Base-by-base conservation (phyloP, 2,329 filamentous ascomycete genomes). In the Rosellinia necatrix region DNA sequence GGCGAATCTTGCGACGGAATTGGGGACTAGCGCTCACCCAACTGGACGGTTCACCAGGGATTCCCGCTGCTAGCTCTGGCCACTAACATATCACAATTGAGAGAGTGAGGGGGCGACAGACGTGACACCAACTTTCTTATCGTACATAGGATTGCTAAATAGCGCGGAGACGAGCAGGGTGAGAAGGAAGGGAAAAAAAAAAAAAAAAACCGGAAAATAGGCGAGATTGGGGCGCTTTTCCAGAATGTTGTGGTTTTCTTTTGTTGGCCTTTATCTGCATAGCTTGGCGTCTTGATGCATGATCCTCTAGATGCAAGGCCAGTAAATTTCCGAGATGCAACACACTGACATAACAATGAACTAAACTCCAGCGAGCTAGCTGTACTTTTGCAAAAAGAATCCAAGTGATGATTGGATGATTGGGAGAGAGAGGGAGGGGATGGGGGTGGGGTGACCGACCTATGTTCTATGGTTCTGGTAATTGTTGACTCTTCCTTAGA, bases 281-380 rank as follows among this genome's bases (percentile, higher is more conserved):
- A 70, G 62, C n/a, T n/a, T n/a, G n/a, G 63, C 68, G 66, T 66
- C 61, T 63, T 61, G 59, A 61, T 60, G 65, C 57, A 54, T 43
- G 41, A 56, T 51, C 54, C 48, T 58, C 29, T 12, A 49, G 24
- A 12, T 30, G 40, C 53, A 21, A 56, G 41, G 43, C 40, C 48
- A 37, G 42, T 30, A 38, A 51, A 43, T 46, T 43, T 49, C 56
- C 47, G 46, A 37, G 25, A 29, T 56, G 40, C 41, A 55, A 43
- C 19, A 12, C 27, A 13, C 27, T 30, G 17, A 24, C 25, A 43
- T 32, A 40, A 34, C 35, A 10, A n/a, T 17, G 34, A 41, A 15
- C 13, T 27, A 24, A 6, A n/a, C n/a, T 46, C 17, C 15, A 25
- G n/a, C 17, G n/a, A 22, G 15, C 21, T 19, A 27, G 15, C n/a